Conservation (phyloP, 371 early-diverging fungal genomes). For the Thermomucor indicae-seudaticae region DNA sequence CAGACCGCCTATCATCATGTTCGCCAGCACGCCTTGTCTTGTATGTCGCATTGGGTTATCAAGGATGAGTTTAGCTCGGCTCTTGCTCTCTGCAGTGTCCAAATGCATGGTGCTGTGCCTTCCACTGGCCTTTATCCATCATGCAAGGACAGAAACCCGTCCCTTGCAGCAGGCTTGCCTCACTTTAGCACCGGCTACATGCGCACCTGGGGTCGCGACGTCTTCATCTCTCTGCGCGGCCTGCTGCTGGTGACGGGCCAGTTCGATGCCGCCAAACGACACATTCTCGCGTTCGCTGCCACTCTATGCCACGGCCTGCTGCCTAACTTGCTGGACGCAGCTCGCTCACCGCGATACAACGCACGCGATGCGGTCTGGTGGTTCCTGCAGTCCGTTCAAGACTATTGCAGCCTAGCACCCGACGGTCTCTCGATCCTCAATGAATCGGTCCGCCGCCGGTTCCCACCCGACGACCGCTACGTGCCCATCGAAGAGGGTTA, state of each 20-base stretch:
- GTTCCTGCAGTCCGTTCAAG: slow-evolving; percentile 87
- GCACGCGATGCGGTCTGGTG: slow-evolving; percentile 97
- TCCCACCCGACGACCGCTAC: slow-evolving; percentile 72
- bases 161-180: slow-evolving; percentile 96
- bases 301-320: slow-evolving; percentile 90
- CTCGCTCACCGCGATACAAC: slow-evolving; percentile 87
- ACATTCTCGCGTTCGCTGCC: slow-evolving; percentile 88
- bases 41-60: slow-evolving; percentile 58
- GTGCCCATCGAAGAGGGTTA: slow-evolving; percentile 71
- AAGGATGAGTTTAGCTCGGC: slow-evolving; percentile 66
- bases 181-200: slow-evolving; percentile 91
- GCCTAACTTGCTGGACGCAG: slow-evolving; percentile 91
- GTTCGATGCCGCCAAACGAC: slow-evolving; percentile 74
- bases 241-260: slow-evolving; percentile 80
- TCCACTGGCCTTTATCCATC: slow-evolving; percentile 83
- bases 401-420: slow-evolving; percentile 73
- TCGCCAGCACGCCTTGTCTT: slow-evolving; percentile 49
- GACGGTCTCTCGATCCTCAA: slow-evolving; percentile 77
- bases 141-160: no score
- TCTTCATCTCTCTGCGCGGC: slow-evolving; percentile 89
- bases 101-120: slow-evolving; percentile 73
- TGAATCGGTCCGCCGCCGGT: slow-evolving; percentile 74
- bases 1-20: slow-evolving; percentile 75
- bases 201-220: slow-evolving; percentile 98
- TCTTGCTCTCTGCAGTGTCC: slow-evolving; percentile 77